Evolutionary conservation across 2,329 filamentous ascomycete species (phyloP).

Genomic region (Colletotrichum sublineola): DNA sequence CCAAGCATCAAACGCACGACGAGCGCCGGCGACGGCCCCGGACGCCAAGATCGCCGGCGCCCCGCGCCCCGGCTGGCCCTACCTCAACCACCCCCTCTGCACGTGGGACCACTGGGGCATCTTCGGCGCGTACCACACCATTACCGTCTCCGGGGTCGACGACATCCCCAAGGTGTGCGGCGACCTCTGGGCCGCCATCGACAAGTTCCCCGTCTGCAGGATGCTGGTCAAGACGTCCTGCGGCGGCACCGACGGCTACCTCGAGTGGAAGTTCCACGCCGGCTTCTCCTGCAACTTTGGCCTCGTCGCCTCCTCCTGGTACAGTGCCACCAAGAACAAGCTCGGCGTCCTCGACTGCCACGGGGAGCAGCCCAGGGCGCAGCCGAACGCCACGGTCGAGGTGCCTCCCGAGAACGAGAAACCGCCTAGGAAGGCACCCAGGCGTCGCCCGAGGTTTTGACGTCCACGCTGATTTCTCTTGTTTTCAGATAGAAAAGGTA

Average conservation of each 20-base stretch:
- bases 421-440: no score
- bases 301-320: not conserved
- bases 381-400: not conserved
- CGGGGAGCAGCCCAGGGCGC: not conserved
- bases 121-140: not conserved
- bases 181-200: not conserved
- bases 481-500: no score
- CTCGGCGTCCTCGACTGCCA: not conserved
- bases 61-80: not conserved
- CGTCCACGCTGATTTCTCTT: no score
- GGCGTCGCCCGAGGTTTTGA: not conserved
- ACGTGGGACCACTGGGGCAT: not conserved
- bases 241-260: not conserved
- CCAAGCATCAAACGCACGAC: not conserved
- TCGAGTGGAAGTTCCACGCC: not conserved
- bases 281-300: not conserved
- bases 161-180: not conserved
- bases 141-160: not conserved
- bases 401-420: no score
- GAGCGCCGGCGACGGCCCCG: not conserved
- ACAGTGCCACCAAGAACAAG: not conserved
- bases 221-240: not conserved
- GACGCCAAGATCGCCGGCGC: not conserved
- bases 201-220: not conserved
- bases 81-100: not conserved